Base-by-base conservation (phyloP, 2,329 filamentous ascomycete genomes). In the Xylariaceae sp. region DNA sequence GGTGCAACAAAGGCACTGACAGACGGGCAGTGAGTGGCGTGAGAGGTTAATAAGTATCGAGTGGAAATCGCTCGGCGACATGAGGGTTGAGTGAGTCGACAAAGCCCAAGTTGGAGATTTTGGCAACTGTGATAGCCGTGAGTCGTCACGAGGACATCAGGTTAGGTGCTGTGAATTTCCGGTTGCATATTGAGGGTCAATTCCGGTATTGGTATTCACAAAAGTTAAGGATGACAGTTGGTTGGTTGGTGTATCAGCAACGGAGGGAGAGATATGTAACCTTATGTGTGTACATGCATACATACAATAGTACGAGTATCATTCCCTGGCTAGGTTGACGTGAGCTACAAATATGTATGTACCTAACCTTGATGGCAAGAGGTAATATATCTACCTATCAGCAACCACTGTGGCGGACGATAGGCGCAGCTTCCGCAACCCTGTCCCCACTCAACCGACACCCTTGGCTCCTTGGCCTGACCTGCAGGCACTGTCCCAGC, bases 381-480 rank as follows among this genome's bases (percentile, higher is more conserved):
- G 26, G 6, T 16, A 3, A 16, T n/a, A 16, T 46, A 46, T 29
- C 21, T 46, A 32, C 44, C 44, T 46, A 46, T 46, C 44, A 46
- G 44, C 29, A 32, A 37, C 45, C 16, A 19, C 29, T 12, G 23
- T 20, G n/a, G 45, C 44, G 12, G 26, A 16, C 29, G 44, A 47
- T 47, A 47, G 44, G 44, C 44, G 44, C 26, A 47, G 46, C 40
- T 16, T 23, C 49, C 16, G 19, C 41, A n/a, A n/a, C 18, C 40
- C 21, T 20, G 45, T 20, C 26, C 41, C 41, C 32, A 37, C 32
- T 37, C 7, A 16, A 37, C 14, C 12, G 32, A 37, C 14, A 37
- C 32, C 32, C 32, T 37, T 37, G 32, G 32, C 26, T 29, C 26
- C n/a, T n/a, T n/a, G n/a, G n/a, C n/a, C 26, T n/a, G 20, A 18